Evolutionary conservation across 768 basidiomycete species (phyloP), one percentile per base, ranked within the genome.

Genomic region (Suillus spraguei): DNA sequence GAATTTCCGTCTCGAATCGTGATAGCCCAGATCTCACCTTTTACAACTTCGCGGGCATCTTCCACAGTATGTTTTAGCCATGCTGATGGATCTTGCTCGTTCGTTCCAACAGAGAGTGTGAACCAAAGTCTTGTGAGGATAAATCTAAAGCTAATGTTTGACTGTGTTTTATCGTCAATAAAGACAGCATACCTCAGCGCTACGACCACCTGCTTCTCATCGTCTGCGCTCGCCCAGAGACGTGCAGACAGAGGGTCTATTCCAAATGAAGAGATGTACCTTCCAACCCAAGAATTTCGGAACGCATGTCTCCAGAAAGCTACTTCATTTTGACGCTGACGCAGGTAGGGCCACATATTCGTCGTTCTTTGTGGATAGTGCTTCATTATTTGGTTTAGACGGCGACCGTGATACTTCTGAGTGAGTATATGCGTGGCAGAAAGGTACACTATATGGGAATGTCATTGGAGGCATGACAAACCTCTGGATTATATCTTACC

Each of bases 281-380:
- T 66, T 14, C 80, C 79, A 28, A 92, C 71, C 72, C 90, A 88
- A 7, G 87, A 86, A 13, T 63, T 62, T 10, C 74, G 66, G 68
- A 84, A 89, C n/a, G 68, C 66, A 4, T 62, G 61, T 60, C 75
- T 80, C 46, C 84, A 78, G 20, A 60, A 63, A 0, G 63, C 46
- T 1, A 71, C 67, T 70, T 91, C 88, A 14, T 68, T 65, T 63
- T 78, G 68, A n/a, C 90, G 83, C 24, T 77, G 68, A 33, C 73
- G 74, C 39, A 91, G 79, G 71, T 92, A 92, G 8, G 90, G 89
- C 91, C 91, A 93, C 70, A 88, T 78, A 66, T 92, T 86, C 1
- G 81, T 84, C 74, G 81, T 86, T 20, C 77, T 80, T 24, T 63
- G 73, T 17, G 82, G 72, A 66, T 83, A 75, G 13, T 72, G 70